Evolutionary conservation across 768 basidiomycete genomes (phyloP), one percentile per base, ranked within the genome.

Genomic region (Boletus bicolor): DNA sequence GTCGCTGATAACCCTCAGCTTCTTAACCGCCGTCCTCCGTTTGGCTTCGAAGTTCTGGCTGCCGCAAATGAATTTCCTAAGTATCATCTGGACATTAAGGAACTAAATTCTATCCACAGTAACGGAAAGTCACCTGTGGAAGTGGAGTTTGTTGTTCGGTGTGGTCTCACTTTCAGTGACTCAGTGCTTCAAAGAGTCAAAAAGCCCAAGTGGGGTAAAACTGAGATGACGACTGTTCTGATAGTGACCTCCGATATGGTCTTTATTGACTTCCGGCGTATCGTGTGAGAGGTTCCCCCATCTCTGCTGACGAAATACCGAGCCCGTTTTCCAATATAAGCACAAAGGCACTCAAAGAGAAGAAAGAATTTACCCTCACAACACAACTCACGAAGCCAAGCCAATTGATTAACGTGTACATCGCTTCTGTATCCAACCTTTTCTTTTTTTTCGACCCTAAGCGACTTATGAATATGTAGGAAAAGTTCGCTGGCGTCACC

Each of bases 181-280:
- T 60, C 58, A 2, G 62, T 61, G 7, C 56, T 69, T 24, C 79
- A 73, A 55, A 76, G 69, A 54, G 61, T 64, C 39, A 84, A 80
- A 62, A 82, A 79, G 62, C 67, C 70, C 2, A 81, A 78, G 60
- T 64, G 67, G 51, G 68, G 74, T n/a, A 68, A 68, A 44, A 68
- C 72, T 7, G 82, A 86, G 57, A 85, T 83, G 78, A 90, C 91
- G 0, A 76, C 81, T 30, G 75, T 93, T n/a, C 70, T 93, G 42
- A 86, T 87, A 5, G 45, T 89, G 38, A 90, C 87, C 0, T 91
- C 90, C 1, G 91, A 93, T 66, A 71, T 83, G 62, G 78, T 81
- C 24, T 83, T 87, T 49, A 70, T 96, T 54, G 90, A 93, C 65
- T 93, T 88, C 66, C 84, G 92, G 32, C 82, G 89, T 21, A 89